Evolutionary conservation across 306 rosid genomes (phyloP).

Genomic region (Dicorynia guianensis): DNA sequence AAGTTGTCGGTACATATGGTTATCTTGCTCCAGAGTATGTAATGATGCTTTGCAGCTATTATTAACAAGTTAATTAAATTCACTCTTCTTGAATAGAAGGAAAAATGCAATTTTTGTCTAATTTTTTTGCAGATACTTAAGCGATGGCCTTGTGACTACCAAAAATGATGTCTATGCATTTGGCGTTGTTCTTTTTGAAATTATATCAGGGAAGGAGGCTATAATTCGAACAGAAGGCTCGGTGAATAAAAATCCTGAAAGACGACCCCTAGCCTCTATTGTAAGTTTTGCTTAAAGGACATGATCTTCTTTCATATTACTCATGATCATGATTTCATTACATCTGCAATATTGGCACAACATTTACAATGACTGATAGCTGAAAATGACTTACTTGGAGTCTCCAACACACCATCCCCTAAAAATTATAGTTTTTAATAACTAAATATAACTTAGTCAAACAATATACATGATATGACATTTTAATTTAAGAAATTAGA

Average conservation of each 20-base stretch:
- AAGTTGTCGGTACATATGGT: conserved; percentile 97
- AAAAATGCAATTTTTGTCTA: not conserved
- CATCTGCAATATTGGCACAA: conserved; percentile 2
- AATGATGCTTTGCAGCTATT: not conserved
- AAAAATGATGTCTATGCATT: conserved; percentile 95
- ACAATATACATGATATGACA: not conserved
- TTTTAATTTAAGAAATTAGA: not conserved
- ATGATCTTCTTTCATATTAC: conserved; percentile 2
- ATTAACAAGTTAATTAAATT: conserved; percentile 1
- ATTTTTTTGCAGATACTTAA: conserved; percentile 75
- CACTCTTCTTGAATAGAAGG: conserved; percentile 13
- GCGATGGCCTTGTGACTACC: conserved; percentile 87
- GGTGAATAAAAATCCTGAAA: conserved; percentile 69
- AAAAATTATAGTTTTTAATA: not conserved
- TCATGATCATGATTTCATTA: not conserved
- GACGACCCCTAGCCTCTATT: conserved; percentile 89
- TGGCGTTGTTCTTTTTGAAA: conserved; percentile 92
- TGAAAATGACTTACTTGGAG: not conserved
- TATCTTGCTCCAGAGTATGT: conserved; percentile 98
- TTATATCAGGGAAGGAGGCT: conserved; percentile 90
- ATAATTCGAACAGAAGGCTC: conserved; percentile 81
- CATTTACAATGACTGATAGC: not conserved
- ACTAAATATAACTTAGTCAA: not conserved
- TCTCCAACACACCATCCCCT: not conserved
- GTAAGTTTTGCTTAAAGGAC: conserved; percentile 60